Evolutionary conservation across 805 yeast genomes (phyloP).

Genomic region (Teunomyces gatunensis): DNA sequence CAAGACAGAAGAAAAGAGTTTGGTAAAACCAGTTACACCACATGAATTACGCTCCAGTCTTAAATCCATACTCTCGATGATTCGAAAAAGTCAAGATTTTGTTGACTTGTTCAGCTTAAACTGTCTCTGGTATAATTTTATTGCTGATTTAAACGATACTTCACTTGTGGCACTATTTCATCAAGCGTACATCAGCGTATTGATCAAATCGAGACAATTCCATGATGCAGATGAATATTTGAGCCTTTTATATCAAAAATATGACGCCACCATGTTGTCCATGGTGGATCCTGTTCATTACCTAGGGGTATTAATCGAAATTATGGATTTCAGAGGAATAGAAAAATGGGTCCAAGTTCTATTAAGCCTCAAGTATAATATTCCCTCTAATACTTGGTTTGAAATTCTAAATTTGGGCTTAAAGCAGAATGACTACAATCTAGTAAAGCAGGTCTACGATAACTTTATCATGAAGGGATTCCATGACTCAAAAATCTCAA

Average conservation of each 20-base stretch:
- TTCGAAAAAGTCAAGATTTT: slow-evolving; percentile 17
- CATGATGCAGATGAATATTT: slow-evolving; percentile 21
- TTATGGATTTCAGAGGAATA: slow-evolving; percentile 23
- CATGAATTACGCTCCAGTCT: background rate
- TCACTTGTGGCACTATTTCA: slow-evolving; percentile 18
- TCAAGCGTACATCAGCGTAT: slow-evolving; percentile 19
- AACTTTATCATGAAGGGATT: slow-evolving; percentile 29
- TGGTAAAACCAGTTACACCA: slow-evolving; percentile 7
- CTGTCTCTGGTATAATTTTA: slow-evolving; percentile 19
- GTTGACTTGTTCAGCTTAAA: slow-evolving; percentile 19
- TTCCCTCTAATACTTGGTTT: slow-evolving; percentile 19
- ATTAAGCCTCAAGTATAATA: background rate
- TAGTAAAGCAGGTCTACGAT: slow-evolving; percentile 28
- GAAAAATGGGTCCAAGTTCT: slow-evolving; percentile 10
- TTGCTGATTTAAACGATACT: slow-evolving; percentile 5
- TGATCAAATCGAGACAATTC: slow-evolving; percentile 23
- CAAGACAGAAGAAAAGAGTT: slow-evolving; percentile 7
- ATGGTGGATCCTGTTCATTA: background rate
- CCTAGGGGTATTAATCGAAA: background rate
- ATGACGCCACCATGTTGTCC: background rate
- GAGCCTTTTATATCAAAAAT: slow-evolving; percentile 4
- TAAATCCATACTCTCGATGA: slow-evolving; percentile 6
- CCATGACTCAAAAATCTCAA: slow-evolving; percentile 15
- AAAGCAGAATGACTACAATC: slow-evolving; percentile 20
- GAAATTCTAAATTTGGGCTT: slow-evolving; percentile 23